Percentiles rank a stretch among this genome's conserved stretches.
These are phyloP conservation scores for Gleditsia sinensis DNA, from an alignment of 306 rosid genomes.

Conservation along the genomic window DNA sequence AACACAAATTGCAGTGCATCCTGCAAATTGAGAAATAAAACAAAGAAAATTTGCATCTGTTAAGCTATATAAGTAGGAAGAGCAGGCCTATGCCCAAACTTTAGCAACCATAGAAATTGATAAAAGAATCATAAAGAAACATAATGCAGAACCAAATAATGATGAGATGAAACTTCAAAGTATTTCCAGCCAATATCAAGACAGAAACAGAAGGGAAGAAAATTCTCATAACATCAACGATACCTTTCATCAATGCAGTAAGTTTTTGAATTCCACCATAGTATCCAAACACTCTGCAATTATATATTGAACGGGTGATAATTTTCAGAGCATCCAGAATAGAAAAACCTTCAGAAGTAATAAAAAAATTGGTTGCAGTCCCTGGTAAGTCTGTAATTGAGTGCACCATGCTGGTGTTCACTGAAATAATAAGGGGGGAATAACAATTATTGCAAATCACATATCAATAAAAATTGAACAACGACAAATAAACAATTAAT, in stretches of 20 bases:
- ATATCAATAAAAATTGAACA: constrained; percentile 9
- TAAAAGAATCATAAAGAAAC: constrained; percentile 17
- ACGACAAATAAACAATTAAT: neutral
- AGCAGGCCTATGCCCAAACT: constrained; percentile 6
- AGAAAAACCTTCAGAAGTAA: constrained; percentile 77
- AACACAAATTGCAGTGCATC: constrained; percentile 12
- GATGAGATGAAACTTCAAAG: neutral
- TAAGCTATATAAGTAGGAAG: constrained; percentile 9
- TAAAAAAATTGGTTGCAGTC: constrained; percentile 57
- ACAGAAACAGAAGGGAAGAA: constrained; percentile 1
- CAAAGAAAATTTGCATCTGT: constrained; percentile 21
- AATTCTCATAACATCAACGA: constrained; percentile 7
- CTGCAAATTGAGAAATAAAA: constrained; percentile 18
- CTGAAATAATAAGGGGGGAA: constrained; percentile 53
- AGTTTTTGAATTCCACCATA: constrained; percentile 90
- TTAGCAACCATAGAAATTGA: constrained; percentile 15
- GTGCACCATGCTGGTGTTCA: constrained; percentile 54
- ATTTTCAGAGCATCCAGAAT: constrained; percentile 79
- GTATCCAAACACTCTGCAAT: constrained; percentile 92
- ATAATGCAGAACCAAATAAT: constrained; percentile 16
- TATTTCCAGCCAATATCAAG: constrained; percentile 16
- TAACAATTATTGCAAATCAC: constrained; percentile 36
- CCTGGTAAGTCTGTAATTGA: constrained; percentile 60
- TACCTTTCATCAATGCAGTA: constrained; percentile 95
- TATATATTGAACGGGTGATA: constrained; percentile 75